Evolutionary conservation across 2,329 filamentous ascomycete genomes (phyloP), one percentile per base, ranked within the genome.

Genomic region (Fusarium tupiense): DNA sequence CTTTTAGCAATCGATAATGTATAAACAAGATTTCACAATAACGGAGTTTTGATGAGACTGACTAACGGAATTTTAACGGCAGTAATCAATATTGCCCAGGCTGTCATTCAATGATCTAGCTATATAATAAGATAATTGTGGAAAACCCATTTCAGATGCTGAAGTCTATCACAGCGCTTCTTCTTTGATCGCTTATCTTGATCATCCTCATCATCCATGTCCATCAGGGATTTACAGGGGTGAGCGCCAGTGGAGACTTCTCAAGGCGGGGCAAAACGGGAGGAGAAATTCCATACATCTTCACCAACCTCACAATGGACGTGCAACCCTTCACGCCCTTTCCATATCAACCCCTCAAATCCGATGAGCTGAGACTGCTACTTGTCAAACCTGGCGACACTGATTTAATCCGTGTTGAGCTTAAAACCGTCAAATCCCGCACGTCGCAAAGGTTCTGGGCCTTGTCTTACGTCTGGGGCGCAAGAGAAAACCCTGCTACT

Each of bases 401-500:
- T 0, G 26, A 24, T 0, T 4, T n/a, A 0, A 56, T 69, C 10
- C 12, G 12, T 0, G 17, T 69, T 1, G 31, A 56, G 1, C 38
- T 64, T 1, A 22, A 3, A 2, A 69, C 40, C 0, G 12, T 64
- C 9, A 19, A 40, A 4, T 26, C 12, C 13, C 26, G 16, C 14
- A 19, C 38, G 0, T 9, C 8, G 1, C 66, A 61, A 40, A 5
- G 3, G 0, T 73, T 73, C 16, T 73, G 60, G 65, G 71, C 71
- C 1, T 9, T 73, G 11, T 73, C 65, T 5, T 73, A 73, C 14
- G 70, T 73, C 13, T 73, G 70, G 71, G 57, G 71, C 5, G 13
- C 61, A 1, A 29, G 24, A 31, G 52, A 60, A 22, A 50, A 67
- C 13, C 71, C 65, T 6, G 35, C 26, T 2, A 26, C 10, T 1